Evolutionary conservation across 2,329 filamentous ascomycete genomes (phyloP), one percentile per base, ranked within the genome.

Genomic region (Microdochium paspali): DNA sequence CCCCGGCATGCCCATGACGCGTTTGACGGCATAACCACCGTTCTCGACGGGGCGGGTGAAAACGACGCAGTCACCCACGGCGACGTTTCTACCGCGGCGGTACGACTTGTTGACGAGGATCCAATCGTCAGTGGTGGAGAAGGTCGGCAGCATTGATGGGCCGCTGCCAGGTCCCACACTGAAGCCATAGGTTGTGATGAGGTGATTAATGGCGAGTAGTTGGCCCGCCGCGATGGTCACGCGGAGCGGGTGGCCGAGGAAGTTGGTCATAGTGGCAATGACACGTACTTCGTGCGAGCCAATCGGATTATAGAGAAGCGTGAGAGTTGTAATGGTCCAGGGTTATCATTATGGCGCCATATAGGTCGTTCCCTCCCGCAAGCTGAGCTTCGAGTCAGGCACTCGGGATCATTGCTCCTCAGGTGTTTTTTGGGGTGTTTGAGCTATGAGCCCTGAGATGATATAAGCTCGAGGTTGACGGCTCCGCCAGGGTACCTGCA

Each of bases 81-180:
- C 60, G 13, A 81, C 60, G 56, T 67, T 64, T 28, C 84, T 78
- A 3, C 91, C 91, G 25, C 79, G 73, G 6, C 84, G 79, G 64
- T 84, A 77, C n/a, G 73, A 68, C 55, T 81, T 81, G 50, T 81
- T 82, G 46, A 87, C 77, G 12, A 90, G 63, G 44, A 91, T 72
- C 64, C 72, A 82, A 59, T 91, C 85, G 48, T 82, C 83, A 9
- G 72, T 65, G 1, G 82, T 72, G 23, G 75, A 72, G 51, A 96
- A 82, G 0, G 89, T 95, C 7, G 91, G 91, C 45, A 93, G 77
- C 93, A 97, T 97, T 18, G 86, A 91, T 3, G 89, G 81, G 2
- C 91, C 91, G 24, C 72, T 71, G 15, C 82, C 81, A 3, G 71
- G 65, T 20, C 76, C 75, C 53, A 84, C 58, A 52, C 73, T 73